A percentile compares a stretch with the other conserved stretches of the same genome.
Evolutionary conservation across 2,329 filamentous ascomycete genomes (phyloP).

Genomic region (Aspergillus ibericus): DNA sequence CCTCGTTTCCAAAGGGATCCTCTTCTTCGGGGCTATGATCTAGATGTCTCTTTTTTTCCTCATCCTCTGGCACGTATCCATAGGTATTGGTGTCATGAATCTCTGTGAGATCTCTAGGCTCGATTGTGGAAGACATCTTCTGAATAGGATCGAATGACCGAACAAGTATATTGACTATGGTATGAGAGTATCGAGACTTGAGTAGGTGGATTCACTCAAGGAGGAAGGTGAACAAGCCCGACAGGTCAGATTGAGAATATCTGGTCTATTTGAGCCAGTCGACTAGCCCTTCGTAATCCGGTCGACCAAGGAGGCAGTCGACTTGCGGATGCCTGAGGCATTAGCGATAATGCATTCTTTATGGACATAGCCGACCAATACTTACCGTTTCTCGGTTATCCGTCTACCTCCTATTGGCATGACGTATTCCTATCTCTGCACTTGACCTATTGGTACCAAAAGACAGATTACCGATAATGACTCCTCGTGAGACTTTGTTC

Average conservation of each 20-base stretch:
- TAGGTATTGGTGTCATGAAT: conserved; percentile 1
- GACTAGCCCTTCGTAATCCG: background rate
- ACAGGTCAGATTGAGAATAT: background rate
- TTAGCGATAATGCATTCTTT: background rate
- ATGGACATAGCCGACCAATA: background rate
- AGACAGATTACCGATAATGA: background rate
- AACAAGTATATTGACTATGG: background rate
- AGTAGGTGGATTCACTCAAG: background rate
- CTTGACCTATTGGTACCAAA: background rate
- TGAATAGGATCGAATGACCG: background rate
- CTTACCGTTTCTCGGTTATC: background rate
- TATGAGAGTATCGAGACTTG: background rate
- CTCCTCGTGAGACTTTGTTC: background rate
- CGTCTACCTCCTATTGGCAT: background rate
- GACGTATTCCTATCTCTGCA: background rate
- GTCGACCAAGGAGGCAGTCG: background rate
- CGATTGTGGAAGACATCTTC: background rate
- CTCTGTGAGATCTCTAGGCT: background rate
- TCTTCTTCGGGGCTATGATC: conserved; percentile 8
- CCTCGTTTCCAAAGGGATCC: conserved; percentile 43
- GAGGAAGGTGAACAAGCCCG: background rate
- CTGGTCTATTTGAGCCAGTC: background rate
- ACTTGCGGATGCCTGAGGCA: background rate
- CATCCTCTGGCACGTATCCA: background rate
- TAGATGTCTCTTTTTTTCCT: conserved; percentile 13